Base-by-base conservation (phyloP, 176 grass and related monocot genomes). In the Triticum timopheevii region DNA sequence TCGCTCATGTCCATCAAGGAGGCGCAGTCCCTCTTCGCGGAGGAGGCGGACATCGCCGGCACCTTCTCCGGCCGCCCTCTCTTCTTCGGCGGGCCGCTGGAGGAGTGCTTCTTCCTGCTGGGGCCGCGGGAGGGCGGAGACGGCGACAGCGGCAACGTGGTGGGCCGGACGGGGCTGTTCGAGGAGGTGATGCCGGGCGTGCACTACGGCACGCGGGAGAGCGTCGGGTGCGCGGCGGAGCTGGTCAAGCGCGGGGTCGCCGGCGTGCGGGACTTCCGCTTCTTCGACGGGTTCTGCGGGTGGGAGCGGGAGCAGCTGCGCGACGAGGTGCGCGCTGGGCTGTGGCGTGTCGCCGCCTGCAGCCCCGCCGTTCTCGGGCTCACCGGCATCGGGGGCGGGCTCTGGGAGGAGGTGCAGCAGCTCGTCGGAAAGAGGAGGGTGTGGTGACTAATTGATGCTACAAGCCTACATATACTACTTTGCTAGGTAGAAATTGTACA, bases 1-100 rank as follows among this genome's bases (percentile, higher is more conserved):
- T 98, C 96, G 20, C 89, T 98, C 42, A 98, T 98, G 96, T 98
- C 96, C 30, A 98, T 98, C 69, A 98, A 98, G 87, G 96, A 98
- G 83, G 76, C 96, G 19, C 86, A 83, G 68, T 89, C 93, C 76
- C 47, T 92, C 31, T 90, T 90, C 42, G 84, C 80, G 4, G 83
- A 88, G 24, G 47, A 88, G 31, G 56, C 87, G 7, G 91, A 94
- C 86, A 80, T 87, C 19, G 79, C 88, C 12, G 63, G 78, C 59
- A 87, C 88, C 1, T 98, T 98, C 91, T 73, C 96, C 0, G 87
- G 85, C 7, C 93, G 84, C 4, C 93, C 96, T 30, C 89, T 98
- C 80, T 98, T 94, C 92, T 95, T 98, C 73, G 96, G 96, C 4
- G 93, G 96, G 1, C 93, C 93, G 10, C 87, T 95, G 65, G 93